Evolutionary conservation across 1,284 basidiomycete species (phyloP), one percentile per base, ranked within the genome.

Genomic region (Wolfiporia cocos): DNA sequence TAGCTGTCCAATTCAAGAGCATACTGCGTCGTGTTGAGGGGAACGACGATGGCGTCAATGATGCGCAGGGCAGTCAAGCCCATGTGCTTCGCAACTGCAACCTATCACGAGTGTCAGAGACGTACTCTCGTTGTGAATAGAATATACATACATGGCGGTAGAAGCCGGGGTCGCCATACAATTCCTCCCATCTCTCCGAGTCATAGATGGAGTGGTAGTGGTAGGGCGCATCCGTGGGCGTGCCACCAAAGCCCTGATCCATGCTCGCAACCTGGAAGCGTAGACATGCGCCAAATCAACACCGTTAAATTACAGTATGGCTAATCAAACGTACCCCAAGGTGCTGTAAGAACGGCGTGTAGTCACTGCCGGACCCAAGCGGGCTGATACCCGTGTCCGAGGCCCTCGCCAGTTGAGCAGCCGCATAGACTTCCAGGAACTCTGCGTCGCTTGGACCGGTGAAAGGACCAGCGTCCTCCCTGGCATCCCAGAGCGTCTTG

Each of bases 181-280:
- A 56, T 50, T 83, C 76, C 59, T 83, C 76, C 83, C 82, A 91
- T 37, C 68, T 64, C 52, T 79, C 73, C 11, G 76, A 75, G 61
- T 91, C 88, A 58, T 80, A 92, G 52, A 87, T 71, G 9, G 79
- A 82, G 57, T 83, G 79, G 55, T 86, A 86, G 55, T 87, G 86
- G 55, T 86, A 87, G 3, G 81, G 76, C 2, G 87, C 68, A 52
- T 86, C 83, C 35, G 62, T 61, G 14, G 56, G 55, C 15, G 71
- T 70, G 4, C 55, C 54, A 1, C 57, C 53, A 49, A 82, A 83
- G 5, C 76, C 76, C 37, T 72, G 65, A 50, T 80, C 66, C 31
- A 68, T 59, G 48, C 75, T 75, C 18, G 79, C 68, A 38, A 78
- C 62, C 74, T 77, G 37, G 5, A 18, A 18, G 10, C 7, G 7